Conservation (phyloP, 2,329 filamentous ascomycete genomes). For the Scedosporium aurantiacum region DNA sequence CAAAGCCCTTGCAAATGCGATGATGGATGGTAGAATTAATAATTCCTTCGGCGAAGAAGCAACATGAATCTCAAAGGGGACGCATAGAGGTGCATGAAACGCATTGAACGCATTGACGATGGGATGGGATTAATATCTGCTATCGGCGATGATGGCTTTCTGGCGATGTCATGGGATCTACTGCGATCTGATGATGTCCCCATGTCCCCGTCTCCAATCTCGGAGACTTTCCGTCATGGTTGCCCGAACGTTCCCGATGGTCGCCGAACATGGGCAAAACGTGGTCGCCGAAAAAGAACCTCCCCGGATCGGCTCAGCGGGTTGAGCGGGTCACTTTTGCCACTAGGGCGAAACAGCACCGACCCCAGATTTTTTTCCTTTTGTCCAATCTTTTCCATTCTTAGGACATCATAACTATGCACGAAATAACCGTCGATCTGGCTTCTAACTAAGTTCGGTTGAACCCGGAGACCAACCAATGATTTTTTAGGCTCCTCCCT, state of each 20-base stretch:
- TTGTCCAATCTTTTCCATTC: too few species aligned
- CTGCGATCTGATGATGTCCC: not conserved
- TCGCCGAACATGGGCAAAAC: not conserved
- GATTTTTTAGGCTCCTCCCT: too few species aligned
- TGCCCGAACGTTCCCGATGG: not conserved
- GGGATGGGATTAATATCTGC: too few species aligned
- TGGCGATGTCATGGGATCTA: not conserved
- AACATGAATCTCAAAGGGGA: too few species aligned
- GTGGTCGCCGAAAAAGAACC: not conserved
- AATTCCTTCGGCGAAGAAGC: not conserved
- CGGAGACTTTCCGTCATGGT: not conserved
- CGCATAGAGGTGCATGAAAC: too few species aligned
- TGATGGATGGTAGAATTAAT: not conserved
- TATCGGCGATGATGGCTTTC: not conserved
- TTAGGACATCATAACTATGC: too few species aligned
- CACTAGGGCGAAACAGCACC: too few species aligned
- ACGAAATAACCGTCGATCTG: too few species aligned
- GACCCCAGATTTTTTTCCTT: too few species aligned
- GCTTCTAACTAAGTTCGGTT: too few species aligned
- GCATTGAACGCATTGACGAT: too few species aligned
- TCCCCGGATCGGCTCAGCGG: not conserved
- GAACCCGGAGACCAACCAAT: too few species aligned
- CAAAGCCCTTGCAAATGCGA: not conserved
- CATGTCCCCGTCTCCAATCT: not conserved
- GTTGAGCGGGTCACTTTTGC: not conserved